These are phyloP conservation scores for Begonia fuchsioides DNA, from an alignment of 306 rosid species.

Conservation along the genomic window DNA sequence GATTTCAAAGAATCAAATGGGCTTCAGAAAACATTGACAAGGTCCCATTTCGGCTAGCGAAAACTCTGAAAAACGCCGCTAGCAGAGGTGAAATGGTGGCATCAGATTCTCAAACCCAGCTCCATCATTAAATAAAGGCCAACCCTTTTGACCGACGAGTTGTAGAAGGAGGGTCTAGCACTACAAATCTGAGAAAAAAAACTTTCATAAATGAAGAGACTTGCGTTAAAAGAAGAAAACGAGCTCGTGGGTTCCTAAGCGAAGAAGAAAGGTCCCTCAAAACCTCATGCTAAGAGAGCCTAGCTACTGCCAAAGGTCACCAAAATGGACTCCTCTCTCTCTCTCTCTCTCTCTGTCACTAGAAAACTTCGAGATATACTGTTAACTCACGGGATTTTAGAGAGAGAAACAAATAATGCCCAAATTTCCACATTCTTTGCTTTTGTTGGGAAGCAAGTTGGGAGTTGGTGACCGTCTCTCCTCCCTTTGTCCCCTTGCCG, in stretches of 20 bases:
- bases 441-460: conserved; percentile 63
- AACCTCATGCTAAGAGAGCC: conserved; percentile 12
- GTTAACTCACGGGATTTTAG: conserved; percentile 6
- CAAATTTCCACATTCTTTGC: conserved; percentile 48
- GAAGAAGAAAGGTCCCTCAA: conserved; percentile 23
- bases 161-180: conserved; percentile 16
- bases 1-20: conserved; percentile 14
- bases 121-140: conserved; percentile 9
- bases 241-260: conserved; percentile 24
- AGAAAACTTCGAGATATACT: conserved; percentile 14
- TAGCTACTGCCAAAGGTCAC: conserved; percentile 38
- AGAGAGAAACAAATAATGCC: conserved; percentile 3
- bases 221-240: conserved; percentile 43
- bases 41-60: conserved; percentile 21
- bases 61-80: conserved; percentile 12
- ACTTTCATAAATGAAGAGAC: conserved; percentile 35
- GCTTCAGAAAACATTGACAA: conserved; percentile 18
- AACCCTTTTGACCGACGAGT: conserved; percentile 35
- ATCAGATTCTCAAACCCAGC: conserved; percentile 24
- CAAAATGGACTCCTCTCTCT: conserved; percentile 37
- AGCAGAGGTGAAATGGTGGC: conserved; percentile 18
- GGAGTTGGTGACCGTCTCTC: conserved; percentile 46
- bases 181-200: conserved; percentile 11
- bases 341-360: conserved; percentile 16
- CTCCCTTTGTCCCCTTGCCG: conserved; percentile 40